These are phyloP conservation scores for Penicillium dipodomyicola DNA, from an alignment of 495 filamentous ascomycete genomes.

Conservation along the genomic window DNA sequence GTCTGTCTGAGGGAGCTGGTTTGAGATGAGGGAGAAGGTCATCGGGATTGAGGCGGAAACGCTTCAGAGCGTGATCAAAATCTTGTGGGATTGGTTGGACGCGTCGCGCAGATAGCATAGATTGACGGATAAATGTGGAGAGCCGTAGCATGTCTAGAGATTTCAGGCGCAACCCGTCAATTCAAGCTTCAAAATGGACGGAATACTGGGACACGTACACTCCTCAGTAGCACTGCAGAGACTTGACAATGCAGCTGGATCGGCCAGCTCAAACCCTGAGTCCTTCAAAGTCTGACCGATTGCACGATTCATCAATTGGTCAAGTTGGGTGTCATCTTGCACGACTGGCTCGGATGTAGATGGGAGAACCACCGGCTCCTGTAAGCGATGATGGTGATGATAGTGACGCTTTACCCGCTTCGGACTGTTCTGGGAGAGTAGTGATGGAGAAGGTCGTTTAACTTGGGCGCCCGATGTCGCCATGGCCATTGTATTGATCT, in stretches of 20 bases:
- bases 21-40: conserved; percentile 44
- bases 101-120: conserved; percentile 62
- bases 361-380: conserved; percentile 34
- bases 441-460: conserved; percentile 44
- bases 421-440: conserved; percentile 23
- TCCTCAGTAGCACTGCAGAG: conserved; percentile 59
- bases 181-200: conserved; percentile 15
- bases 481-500: conserved; percentile 27
- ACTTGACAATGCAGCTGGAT: conserved; percentile 56
- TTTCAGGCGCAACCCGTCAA: conserved; percentile 11
- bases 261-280: conserved; percentile 58
- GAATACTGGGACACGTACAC: conserved; percentile 46
- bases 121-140: conserved; percentile 53
- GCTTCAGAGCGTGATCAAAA: conserved; percentile 62
- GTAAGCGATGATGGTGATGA: conserved; percentile 46
- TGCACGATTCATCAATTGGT: conserved; percentile 55
- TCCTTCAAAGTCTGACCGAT: conserved; percentile 53
- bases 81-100: conserved; percentile 63
- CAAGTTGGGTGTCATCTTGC: conserved; percentile 45
- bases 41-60: conserved; percentile 31
- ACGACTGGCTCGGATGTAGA: conserved; percentile 23
- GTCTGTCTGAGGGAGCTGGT: conserved; percentile 32
- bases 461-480: conserved; percentile 32
- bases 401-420: conserved; percentile 49
- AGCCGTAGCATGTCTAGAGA: conserved; percentile 57